phyloP scores from a whole-genome alignment of 2,329 filamentous ascomycete genomes.

The Botrytis fabae region DNA sequence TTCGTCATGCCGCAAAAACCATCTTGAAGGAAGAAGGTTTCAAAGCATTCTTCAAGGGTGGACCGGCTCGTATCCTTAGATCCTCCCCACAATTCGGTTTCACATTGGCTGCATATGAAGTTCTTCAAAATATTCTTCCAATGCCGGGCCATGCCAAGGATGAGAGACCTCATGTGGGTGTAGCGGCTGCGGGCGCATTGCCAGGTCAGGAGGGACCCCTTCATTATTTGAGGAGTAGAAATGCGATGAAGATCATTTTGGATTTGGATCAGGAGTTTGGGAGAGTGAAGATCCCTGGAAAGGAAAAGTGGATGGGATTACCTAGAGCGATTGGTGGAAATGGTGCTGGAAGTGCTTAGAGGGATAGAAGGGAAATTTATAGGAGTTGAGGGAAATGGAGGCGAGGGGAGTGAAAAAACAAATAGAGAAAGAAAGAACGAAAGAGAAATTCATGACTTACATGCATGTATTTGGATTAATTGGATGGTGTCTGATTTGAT shows the following conservation, averaged over 20 bases:
- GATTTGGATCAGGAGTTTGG: constrained; percentile 95
- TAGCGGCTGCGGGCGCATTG: constrained; percentile 58
- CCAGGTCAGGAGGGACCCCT: constrained; percentile 39
- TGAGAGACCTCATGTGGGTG: constrained; percentile 52
- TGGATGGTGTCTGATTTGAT: background rate
- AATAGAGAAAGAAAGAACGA: background rate
- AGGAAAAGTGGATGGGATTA: constrained; percentile 36
- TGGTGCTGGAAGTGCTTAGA: constrained; percentile 8
- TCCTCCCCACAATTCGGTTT: constrained; percentile 98
- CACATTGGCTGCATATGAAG: constrained; percentile 92
- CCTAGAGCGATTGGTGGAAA: constrained; percentile 38
- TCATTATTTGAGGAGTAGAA: constrained; percentile 73
- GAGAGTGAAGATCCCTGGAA: constrained; percentile 38
- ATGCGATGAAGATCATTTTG: constrained; percentile 92
- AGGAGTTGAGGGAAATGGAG: background rate
- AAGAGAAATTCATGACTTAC: background rate
- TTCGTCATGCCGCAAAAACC: constrained; percentile 81
- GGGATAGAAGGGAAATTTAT: background rate
- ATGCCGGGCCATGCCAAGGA: constrained; percentile 65
- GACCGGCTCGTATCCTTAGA: constrained; percentile 89
- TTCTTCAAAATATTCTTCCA: constrained; percentile 79
- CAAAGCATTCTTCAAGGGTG: constrained; percentile 97
- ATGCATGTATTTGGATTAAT: background rate
- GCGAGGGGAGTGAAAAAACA: background rate
- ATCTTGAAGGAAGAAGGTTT: constrained; percentile 91